A percentile compares a stretch with the other conserved stretches of the same genome.
phyloP scores from a whole-genome alignment of 306 rosid species.

The Vicia villosa region DNA sequence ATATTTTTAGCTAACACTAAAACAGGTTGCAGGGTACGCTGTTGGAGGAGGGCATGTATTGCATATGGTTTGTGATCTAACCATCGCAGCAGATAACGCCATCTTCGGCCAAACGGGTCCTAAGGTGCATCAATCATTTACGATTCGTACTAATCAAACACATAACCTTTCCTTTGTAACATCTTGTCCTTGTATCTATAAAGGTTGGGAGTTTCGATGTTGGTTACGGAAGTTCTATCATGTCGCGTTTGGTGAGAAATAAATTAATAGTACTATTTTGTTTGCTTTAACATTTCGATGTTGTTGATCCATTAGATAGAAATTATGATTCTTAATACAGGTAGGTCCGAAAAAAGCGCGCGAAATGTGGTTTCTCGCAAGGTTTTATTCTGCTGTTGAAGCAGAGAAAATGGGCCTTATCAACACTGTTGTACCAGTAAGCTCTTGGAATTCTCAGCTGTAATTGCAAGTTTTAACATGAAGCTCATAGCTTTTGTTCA shows the following conservation, averaged over 20 bases:
- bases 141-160: background rate
- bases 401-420: slow-evolving; percentile 98
- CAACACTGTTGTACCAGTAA: slow-evolving; percentile 78
- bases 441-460: slow-evolving; percentile 34
- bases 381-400: slow-evolving; percentile 82
- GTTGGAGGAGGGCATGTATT: slow-evolving; percentile 86
- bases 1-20: slow-evolving; percentile 9
- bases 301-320: slow-evolving; percentile 1
- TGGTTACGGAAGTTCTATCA: slow-evolving; percentile 95
- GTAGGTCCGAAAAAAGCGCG: slow-evolving; percentile 91
- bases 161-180: slow-evolving; percentile 5
- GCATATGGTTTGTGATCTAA: slow-evolving; percentile 90
- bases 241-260: slow-evolving; percentile 82
- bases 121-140: slow-evolving; percentile 56
- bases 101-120: slow-evolving; percentile 97
- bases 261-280: background rate
- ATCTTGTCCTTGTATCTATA: slow-evolving; percentile 10
- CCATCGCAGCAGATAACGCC: slow-evolving; percentile 91
- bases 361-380: slow-evolving; percentile 86
- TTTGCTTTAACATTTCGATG: slow-evolving; percentile 7
- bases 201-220: slow-evolving; percentile 99
- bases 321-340: slow-evolving; percentile 39
- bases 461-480: slow-evolving; percentile 14
- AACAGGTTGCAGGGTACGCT: slow-evolving; percentile 94
- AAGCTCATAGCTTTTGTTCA: background rate